Conservation (phyloP, 768 basidiomycete species). For the Suillus decipiens region DNA sequence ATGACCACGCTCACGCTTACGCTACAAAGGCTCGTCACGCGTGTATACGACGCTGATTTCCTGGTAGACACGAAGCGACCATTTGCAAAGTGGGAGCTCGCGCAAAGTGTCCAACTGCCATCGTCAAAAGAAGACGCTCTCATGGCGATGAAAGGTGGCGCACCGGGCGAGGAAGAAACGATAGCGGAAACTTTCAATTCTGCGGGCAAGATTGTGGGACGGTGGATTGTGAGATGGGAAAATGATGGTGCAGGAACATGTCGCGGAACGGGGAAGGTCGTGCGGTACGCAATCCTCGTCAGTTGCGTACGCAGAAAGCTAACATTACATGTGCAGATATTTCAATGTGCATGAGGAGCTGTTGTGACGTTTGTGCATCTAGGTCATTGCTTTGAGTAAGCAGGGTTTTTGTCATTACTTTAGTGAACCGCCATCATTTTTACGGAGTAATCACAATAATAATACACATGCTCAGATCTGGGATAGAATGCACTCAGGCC, state of each 20-base stretch:
- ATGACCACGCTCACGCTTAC: slow-evolving; percentile 67
- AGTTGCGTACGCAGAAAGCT: not conserved
- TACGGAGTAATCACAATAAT: not conserved
- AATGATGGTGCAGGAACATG: slow-evolving; percentile 66
- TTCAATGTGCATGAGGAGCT: slow-evolving; percentile 59
- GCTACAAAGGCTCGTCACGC: slow-evolving; percentile 62
- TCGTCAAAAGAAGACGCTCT: slow-evolving; percentile 33
- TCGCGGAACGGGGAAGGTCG: slow-evolving; percentile 59
- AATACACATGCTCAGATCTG: not conserved
- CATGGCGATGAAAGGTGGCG: slow-evolving; percentile 32
- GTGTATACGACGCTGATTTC: slow-evolving; percentile 75
- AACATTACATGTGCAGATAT: slow-evolving; percentile 32
- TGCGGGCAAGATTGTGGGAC: slow-evolving; percentile 61
- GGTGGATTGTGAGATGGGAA: slow-evolving; percentile 81
- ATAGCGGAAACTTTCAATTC: slow-evolving; percentile 73
- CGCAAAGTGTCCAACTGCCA: slow-evolving; percentile 51
- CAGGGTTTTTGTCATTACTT: too few relatives aligned
- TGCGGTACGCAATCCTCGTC: slow-evolving; percentile 51
- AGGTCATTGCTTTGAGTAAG: not conserved
- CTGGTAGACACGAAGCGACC: slow-evolving; percentile 64
- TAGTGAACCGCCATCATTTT: not conserved
- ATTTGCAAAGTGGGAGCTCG: slow-evolving; percentile 83
- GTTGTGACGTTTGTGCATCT: slow-evolving; percentile 22
- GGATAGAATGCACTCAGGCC: not conserved
- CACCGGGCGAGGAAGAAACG: slow-evolving; percentile 66